A percentile compares a stretch with the other conserved stretches of the same genome.
Evolutionary conservation across 768 basidiomycete genomes (phyloP).

Genomic region (Naganishia randhawae): DNA sequence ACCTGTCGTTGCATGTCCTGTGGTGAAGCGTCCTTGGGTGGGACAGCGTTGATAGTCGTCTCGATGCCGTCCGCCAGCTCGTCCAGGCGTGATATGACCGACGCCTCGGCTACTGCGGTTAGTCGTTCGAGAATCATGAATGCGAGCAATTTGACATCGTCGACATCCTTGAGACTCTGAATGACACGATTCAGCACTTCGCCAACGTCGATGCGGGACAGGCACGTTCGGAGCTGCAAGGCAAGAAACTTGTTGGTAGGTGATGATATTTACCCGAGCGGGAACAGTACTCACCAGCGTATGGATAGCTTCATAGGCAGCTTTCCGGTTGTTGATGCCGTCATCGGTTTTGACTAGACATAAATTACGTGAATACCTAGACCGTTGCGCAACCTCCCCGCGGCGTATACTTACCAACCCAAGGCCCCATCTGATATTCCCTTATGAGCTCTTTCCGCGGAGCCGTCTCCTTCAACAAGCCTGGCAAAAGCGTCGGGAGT

Average conservation of each 20-base stretch:
- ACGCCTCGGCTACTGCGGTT: constrained; percentile 76
- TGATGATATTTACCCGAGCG: background rate
- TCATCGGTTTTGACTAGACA: constrained; percentile 73
- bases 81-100: constrained; percentile 56
- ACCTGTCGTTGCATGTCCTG: constrained; percentile 80
- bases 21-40: constrained; percentile 83
- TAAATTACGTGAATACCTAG: background rate
- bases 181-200: constrained; percentile 78
- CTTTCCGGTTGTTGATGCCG: constrained; percentile 91
- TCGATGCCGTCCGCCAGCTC: constrained; percentile 67
- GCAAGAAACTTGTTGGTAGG: background rate
- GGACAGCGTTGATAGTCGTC: constrained; percentile 75
- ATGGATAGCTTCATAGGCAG: constrained; percentile 95
- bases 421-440: constrained; percentile 46
- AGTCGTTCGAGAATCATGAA: constrained; percentile 94
- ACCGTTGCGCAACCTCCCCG: background rate
- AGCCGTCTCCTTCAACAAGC: constrained; percentile 77
- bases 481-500: constrained; percentile 68
- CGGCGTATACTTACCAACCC: constrained; percentile 37
- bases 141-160: constrained; percentile 94
- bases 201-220: constrained; percentile 78
- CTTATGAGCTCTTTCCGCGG: constrained; percentile 59
- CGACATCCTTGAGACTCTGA: constrained; percentile 78
- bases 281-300: constrained; percentile 64
- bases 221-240: constrained; percentile 78